Conservation (phyloP, 257 asterid species). For the Lycium barbarum region DNA sequence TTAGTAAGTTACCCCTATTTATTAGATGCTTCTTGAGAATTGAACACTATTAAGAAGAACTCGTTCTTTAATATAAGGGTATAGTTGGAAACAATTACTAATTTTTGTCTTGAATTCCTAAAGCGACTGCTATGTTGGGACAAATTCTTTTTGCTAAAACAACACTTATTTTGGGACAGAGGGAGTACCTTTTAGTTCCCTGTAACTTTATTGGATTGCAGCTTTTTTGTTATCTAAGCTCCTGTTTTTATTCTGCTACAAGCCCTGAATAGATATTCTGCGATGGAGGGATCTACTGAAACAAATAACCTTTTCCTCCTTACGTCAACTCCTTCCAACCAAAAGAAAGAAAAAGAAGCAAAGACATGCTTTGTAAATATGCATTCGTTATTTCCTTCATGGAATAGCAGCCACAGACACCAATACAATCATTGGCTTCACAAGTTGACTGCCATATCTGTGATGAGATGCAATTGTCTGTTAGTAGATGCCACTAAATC, state of each 20-base stretch:
- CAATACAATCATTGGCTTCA: constrained; percentile 7
- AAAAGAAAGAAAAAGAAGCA: constrained; percentile 18
- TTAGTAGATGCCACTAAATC: not conserved
- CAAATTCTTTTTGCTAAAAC: no score
- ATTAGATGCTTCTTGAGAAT: no score
- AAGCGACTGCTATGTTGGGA: no score
- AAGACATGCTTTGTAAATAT: not conserved
- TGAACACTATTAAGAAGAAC: no score
- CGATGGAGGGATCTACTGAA: not conserved
- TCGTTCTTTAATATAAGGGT: no score
- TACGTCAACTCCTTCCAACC: not conserved
- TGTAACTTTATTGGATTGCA: not conserved
- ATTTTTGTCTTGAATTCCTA: no score
- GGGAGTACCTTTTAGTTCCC: not conserved
- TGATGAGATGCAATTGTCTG: not conserved
- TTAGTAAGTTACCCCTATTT: no score
- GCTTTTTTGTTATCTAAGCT: not conserved
- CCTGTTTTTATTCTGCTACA: not conserved
- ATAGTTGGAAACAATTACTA: no score
- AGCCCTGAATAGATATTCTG: not conserved
- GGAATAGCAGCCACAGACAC: not conserved
- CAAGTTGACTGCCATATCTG: not conserved
- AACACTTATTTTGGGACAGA: no score
- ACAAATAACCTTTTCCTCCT: not conserved
- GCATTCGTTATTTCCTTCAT: not conserved